Evolutionary conservation across 23 red algal genomes (phyloP), one percentile per base, ranked within the genome.

Genomic region (Gracilaria caudata): DNA sequence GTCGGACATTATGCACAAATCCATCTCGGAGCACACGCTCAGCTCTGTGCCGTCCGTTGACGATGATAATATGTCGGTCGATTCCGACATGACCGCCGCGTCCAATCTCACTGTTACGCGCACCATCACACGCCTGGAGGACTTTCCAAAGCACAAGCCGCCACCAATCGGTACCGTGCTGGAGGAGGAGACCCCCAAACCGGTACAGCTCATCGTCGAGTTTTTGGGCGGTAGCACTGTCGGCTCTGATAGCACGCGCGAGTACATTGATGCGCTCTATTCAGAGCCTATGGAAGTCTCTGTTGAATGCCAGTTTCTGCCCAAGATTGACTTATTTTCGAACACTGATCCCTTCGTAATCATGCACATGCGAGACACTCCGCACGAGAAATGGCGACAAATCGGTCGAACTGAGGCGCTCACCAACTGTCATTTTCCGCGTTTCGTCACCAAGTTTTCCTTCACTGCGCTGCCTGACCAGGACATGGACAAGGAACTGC

Each of bases 131-230:
- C 79, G 80, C n/a, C 71, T 93, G 71, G 79, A 84, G 29, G 90
- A 93, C 75, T 80, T 86, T 43, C 90, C 90, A 11, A 74, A 75
- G 43, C 77, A 91, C 47, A 68, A 75, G 36, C 76, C 78, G 30
- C 80, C 79, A 24, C 80, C 90, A 16, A 86, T 93, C 37, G 90
- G 90, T 37, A 93, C 90, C 49, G 90, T 93, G 51, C 80, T 93
- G 65, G 90, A 93, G 63, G 90, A 93, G 63, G 90, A 93, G 81
- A 86, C 90, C 14, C 90, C 90, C 38, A 93, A 84, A 35, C 90
- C 90, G 14, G 90, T 93, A 13, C 90, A 84, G 70, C 81, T 93
- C 45, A 46, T 93, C 45, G 82, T 93, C 41, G 90, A 93, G 80
- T 93, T 93, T 86, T 46, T 93, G 38, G 90, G 80, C 54, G 82